Evolutionary conservation across 208 protist species (phyloP), one percentile per base, ranked within the genome.

Genomic region (Acanthamoeba quina): DNA sequence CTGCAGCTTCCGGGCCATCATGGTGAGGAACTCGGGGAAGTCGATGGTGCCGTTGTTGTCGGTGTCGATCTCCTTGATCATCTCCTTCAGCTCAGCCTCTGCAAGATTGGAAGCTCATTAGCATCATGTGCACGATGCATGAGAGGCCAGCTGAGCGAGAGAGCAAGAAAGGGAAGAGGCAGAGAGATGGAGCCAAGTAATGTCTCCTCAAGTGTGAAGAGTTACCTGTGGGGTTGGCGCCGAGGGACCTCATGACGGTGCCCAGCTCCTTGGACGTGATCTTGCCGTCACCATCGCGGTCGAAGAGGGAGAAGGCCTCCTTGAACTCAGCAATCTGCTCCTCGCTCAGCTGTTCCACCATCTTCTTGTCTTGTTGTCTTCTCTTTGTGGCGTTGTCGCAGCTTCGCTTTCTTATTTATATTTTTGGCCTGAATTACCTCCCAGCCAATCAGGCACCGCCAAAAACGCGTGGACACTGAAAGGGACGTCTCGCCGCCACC

Each of bases 281-380:
- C 74, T 95, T 97, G 68, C 99, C 99, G 97, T 99, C 99, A 72
- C 98, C 98, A 96, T 99, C 98, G 85, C 98, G 99, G 95, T 99
- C 99, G 91, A 99, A 99, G 21, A 99, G 97, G 64, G 98, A 98
- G 98, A 99, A 99, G 17, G 99, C 99, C 96, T 99, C 99, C 96
- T 99, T 98, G 96, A 99, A 99, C 96, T 99, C 98, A 52, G 98
- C 97, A 44, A 99, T 98, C 97, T 99, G 91, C 74, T 94, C 91
- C 58, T 94, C 91, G 72, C 47, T 94, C 41, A 94, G 74, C 44
- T 94, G 91, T 21, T 94, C 91, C 3, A 78, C 91, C 91, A 91
- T 91, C 21, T 37, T 90, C 5, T 10, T 78, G 68, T 78, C 7
- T 3, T 82, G 72, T 82, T 85, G 74, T 52, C 11, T 76, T 19